Evolutionary conservation across 2,329 filamentous ascomycete genomes (phyloP).

Genomic region (Penicillium sp.): DNA sequence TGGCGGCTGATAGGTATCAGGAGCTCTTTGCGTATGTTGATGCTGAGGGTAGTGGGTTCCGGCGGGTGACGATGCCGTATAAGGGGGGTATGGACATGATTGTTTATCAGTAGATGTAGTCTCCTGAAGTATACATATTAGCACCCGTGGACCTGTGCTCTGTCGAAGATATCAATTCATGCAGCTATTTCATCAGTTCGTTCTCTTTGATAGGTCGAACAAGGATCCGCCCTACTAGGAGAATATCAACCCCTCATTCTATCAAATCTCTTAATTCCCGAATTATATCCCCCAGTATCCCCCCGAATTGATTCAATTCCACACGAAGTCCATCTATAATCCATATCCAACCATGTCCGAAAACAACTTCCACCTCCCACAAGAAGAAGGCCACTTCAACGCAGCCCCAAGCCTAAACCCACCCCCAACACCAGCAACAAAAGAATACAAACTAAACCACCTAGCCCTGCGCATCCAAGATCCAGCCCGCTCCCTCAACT

Average conservation of each 20-base stretch:
- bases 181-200: not conserved
- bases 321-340: too few species aligned
- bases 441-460: constrained; percentile 33
- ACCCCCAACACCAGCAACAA: constrained; percentile 22
- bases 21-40: constrained; percentile 16
- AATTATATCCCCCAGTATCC: not conserved
- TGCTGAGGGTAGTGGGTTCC: constrained; percentile 14
- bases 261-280: not conserved
- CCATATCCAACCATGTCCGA: constrained; percentile 1
- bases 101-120: constrained; percentile 12
- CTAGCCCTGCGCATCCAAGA: constrained; percentile 32
- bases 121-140: not conserved
- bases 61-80: constrained; percentile 16
- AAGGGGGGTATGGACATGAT: constrained; percentile 16
- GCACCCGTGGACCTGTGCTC: too few species aligned
- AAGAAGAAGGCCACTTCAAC: constrained; percentile 26
- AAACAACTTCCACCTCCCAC: constrained; percentile 12
- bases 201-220: not conserved
- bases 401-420: constrained; percentile 25
- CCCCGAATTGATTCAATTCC: not conserved
- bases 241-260: constrained; percentile 2
- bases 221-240: not conserved
- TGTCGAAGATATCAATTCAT: not conserved
- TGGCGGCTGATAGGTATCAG: constrained; percentile 6
- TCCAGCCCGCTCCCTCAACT: constrained; percentile 28